Evolutionary conservation across 1,284 basidiomycete species (phyloP).

Genomic region (Austropuccinia psidii): DNA sequence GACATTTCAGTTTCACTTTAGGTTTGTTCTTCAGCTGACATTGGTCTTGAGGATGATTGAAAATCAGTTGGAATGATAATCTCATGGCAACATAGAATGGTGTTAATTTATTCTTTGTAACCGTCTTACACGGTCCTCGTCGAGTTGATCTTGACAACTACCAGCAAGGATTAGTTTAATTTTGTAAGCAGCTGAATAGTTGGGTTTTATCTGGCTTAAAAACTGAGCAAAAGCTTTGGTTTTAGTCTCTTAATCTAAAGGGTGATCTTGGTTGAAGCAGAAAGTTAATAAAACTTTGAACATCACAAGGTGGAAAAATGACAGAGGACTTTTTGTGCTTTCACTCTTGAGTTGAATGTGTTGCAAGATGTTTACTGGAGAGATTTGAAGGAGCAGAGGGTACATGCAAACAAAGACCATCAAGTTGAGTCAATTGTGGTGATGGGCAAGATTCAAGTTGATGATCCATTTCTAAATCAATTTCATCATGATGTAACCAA

Average conservation of each 20-base stretch:
- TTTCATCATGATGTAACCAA: background rate
- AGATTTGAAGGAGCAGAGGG: no score
- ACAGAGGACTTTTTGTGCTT: background rate
- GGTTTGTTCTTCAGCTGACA: no score
- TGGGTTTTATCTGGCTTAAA: conserved; percentile 47
- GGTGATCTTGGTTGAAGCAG: background rate
- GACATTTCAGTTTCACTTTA: no score
- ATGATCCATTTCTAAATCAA: background rate
- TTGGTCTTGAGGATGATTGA: no score
- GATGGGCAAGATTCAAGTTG: no score
- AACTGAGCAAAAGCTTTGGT: conserved; percentile 62
- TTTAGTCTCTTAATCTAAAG: conserved; percentile 68
- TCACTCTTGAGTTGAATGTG: background rate
- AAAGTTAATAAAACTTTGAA: conserved; percentile 8
- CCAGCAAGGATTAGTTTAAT: conserved; percentile 69
- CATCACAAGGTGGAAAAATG: background rate
- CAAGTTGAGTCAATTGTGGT: background rate
- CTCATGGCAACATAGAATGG: no score
- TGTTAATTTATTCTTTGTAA: conserved; percentile 60
- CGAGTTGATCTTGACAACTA: conserved; percentile 67
- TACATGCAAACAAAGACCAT: conserved; percentile 58
- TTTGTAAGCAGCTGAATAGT: conserved; percentile 37
- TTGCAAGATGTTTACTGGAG: no score
- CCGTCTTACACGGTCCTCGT: conserved; percentile 61
- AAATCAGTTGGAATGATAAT: no score